Evolutionary conservation across 164 flowering plant genomes (phyloP), one percentile per base, ranked within the genome.

Genomic region (Houttuynia cordata): DNA sequence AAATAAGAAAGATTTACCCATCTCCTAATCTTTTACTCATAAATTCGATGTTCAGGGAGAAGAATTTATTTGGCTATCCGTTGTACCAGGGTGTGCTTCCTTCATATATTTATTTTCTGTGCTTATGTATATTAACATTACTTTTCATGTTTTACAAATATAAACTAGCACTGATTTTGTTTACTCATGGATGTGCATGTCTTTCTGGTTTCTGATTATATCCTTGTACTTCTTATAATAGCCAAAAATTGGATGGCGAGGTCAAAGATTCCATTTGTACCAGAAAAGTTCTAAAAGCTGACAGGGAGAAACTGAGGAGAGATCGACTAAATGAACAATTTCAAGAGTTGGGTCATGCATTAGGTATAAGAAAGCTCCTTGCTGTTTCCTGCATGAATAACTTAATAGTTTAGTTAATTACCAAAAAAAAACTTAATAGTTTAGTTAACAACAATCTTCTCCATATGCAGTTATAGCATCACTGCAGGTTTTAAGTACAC

Each of bases 241-340:
- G 78, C 62, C 78, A 68, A 70, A 76, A 75, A 74, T 24, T 61
- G 41, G 90, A 83, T 61, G 68, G 59, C 55, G 93, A 80, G 63
- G 52, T 56, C 20, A 81, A 80, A 64, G 88, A 85, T 60, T 61
- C 79, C 17, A 23, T 67, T 53, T 78, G 76, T 67, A 85, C 88
- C 9, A 87, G 94, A 59, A 93, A 86, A 71, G 79, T 79, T 69
- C 96, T 84, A 71, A 93, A 93, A 75, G 98, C 98, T 56, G 98
- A 82, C 73, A 79, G 97, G 50, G 97, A 93, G 72, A 93, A 87
- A 65, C 64, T 87, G 67, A 80, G 98, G 75, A 86, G 98, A 79
- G 93, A 84, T 62, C 76, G 87, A 49, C 77, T 89, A 5, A 93
- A 93, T 73, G 97, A 93, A 72, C 96, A 86, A 60, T 93, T 93